These are phyloP conservation scores for Mycocentrospora acerina DNA, from an alignment of 2,329 filamentous ascomycete genomes.

Conservation along the genomic window DNA sequence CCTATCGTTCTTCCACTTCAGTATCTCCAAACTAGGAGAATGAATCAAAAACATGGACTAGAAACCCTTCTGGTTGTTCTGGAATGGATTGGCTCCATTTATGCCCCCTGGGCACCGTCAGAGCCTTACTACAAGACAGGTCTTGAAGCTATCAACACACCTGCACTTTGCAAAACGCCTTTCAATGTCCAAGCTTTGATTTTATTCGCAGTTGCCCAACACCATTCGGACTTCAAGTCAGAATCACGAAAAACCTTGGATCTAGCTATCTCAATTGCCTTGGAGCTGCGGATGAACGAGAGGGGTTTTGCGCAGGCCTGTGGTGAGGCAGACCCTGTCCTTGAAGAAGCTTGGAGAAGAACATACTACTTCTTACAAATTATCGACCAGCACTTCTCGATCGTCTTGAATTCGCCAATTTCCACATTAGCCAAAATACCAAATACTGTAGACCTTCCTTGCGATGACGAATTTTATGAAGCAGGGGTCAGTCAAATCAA, in stretches of 20 bases:
- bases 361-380: constrained; percentile 85
- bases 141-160: constrained; percentile 19
- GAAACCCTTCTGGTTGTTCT: constrained; percentile 26
- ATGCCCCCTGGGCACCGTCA: constrained; percentile 34
- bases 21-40: constrained; percentile 34
- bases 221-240: constrained; percentile 75
- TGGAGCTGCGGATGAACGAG: constrained; percentile 78
- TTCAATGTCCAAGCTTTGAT: constrained; percentile 76
- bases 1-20: constrained; percentile 55
- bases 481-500: constrained; percentile 28
- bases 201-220: constrained; percentile 72
- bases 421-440: constrained; percentile 65
- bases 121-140: constrained; percentile 28
- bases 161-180: constrained; percentile 21
- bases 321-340: constrained; percentile 63
- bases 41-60: constrained; percentile 21
- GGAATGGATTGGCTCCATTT: constrained; percentile 35
- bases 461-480: constrained; percentile 72
- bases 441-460: constrained; percentile 71
- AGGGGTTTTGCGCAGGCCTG: constrained; percentile 64
- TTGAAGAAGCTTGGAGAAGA: constrained; percentile 81
- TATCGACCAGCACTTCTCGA: constrained; percentile 77
- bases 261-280: constrained; percentile 67
- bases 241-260: constrained; percentile 65
- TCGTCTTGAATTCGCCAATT: constrained; percentile 70